Evolutionary conservation across 345 rosid species (phyloP), one percentile per base, ranked within the genome.

Genomic region (Bretschneidera sinensis): DNA sequence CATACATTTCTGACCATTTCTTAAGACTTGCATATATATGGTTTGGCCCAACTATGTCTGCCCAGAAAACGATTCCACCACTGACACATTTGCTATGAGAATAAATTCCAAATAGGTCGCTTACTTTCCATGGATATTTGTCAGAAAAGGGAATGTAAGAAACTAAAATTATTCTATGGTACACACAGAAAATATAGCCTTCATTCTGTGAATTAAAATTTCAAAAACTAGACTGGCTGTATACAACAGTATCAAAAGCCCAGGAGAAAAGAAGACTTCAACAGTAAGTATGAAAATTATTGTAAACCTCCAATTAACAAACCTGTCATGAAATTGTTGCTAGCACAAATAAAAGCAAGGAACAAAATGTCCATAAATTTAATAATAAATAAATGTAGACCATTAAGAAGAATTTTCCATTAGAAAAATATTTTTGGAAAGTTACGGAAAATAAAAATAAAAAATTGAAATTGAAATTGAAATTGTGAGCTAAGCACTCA

Each of bases 61-160:
- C 99, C 97, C 99, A 90, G 55, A 90, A 94, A n/a, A 94, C 66
- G 24, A 94, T 56, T 59, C 97, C 97, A 7, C 99, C 97, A 11
- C 99, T 94, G 84, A 73, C 60, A 68, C 25, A 57, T 14, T 33
- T 43, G 31, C 53, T 34, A 22, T 25, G 57, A 56, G 71, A 39
- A 39, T 39, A 1, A 11, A 39, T n/a, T 39, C 45, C 15, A 39
- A 39, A 39, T 39, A 39, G 45, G 16, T 39, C 10, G 15, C 16
- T 11, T 39, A 39, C 10, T 39, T 39, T 39, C 15, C 45, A 39
- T 14, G 45, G 45, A 4, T 7, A 39, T 14, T 39, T 3, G 33
- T 8, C 8, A 2, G 8, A 28, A 28, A 28, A 28, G 33, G 33
- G 33, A 28, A 28, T 28, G 33, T 28, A 28, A 28, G 33, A 8